Evolutionary conservation across 352 stramenopile species (phyloP).

Genomic region (Phytopythium delawarense): DNA sequence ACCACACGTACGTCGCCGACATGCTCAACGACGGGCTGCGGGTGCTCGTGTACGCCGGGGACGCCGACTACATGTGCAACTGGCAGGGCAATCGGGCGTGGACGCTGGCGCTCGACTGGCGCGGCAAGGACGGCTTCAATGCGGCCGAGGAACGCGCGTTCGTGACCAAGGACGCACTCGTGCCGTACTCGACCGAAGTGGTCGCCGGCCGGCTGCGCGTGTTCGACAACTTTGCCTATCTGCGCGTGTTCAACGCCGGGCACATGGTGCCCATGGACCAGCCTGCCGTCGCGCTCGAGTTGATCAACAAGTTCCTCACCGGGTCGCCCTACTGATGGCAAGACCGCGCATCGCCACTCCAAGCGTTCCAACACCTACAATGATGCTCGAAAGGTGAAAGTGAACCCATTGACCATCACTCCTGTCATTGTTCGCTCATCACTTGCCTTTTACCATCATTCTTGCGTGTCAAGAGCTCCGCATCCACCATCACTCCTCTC

Average conservation of each 20-base stretch:
- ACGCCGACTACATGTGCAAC: constrained; percentile 97
- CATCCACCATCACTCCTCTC: not conserved
- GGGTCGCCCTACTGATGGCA: constrained; percentile 16
- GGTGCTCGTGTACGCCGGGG: constrained; percentile 95
- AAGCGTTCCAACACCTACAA: too few relatives aligned
- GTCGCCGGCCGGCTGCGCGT: constrained; percentile 13
- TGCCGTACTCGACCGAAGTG: not conserved
- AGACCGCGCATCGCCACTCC: too few relatives aligned
- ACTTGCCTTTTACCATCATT: not conserved
- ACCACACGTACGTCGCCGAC: constrained; percentile 77
- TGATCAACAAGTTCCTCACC: constrained; percentile 51
- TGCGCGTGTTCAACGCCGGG: constrained; percentile 42
- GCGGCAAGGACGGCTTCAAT: constrained; percentile 86
- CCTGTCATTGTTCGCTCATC: not conserved
- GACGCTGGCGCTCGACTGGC: constrained; percentile 91
- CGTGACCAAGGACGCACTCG: constrained; percentile 10
- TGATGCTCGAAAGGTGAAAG: not conserved
- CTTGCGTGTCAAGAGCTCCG: not conserved
- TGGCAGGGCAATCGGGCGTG: constrained; percentile 95
- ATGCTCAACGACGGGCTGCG: constrained; percentile 72
- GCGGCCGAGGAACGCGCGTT: constrained; percentile 18
- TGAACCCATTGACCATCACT: not conserved
- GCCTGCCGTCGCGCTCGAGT: constrained; percentile 28
- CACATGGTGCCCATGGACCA: constrained; percentile 55
- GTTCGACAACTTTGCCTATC: constrained; percentile 39